Base-by-base conservation (phyloP, 495 filamentous ascomycete species). In the Aspergillus wentii region DNA sequence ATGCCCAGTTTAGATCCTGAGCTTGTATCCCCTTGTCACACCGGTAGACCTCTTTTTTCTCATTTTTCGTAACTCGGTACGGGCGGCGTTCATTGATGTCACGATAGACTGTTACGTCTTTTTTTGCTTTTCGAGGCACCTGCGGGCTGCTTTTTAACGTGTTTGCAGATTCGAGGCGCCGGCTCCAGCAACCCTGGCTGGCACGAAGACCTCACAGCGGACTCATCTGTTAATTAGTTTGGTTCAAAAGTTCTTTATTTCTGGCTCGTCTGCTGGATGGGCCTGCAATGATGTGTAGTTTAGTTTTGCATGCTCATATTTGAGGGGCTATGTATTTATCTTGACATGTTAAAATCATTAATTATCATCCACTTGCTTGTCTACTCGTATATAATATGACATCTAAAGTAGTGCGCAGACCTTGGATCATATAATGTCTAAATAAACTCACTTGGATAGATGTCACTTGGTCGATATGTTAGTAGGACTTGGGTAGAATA, bases 81-180 rank as follows among this genome's bases (percentile, higher is more conserved):
- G 59, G 62, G 59, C 56, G 63, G 64, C 66, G 66, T 66, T 59
- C 46, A 46, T 66, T 52, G 57, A 61, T 57, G 51, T 67, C 58
- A 67, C 35, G 42, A 59, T 69, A 69, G 66, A 69, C 56, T 59
- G 43, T 59, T 51, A 48, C 52, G 44, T 46, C 38, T 46, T 54
- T 44, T 28, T 50, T 32, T 33, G 34, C 46, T 45, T 45, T 35
- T 32, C 38, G n/a, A n/a, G n/a, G n/a, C n/a, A n/a, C n/a, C n/a
- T n/a, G n/a, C n/a, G n/a, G n/a, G n/a, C n/a, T n/a, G n/a, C n/a
- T n/a, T n/a, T n/a, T n/a, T n/a, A n/a, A n/a, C n/a, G n/a, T n/a
- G n/a, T n/a, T n/a, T n/a, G n/a, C n/a, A n/a, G n/a, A n/a, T n/a
- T n/a, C n/a, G n/a, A n/a, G n/a, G n/a, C n/a, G n/a, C n/a, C n/a